Base-by-base conservation (phyloP, 768 basidiomycete species). In the Suillus decipiens region DNA sequence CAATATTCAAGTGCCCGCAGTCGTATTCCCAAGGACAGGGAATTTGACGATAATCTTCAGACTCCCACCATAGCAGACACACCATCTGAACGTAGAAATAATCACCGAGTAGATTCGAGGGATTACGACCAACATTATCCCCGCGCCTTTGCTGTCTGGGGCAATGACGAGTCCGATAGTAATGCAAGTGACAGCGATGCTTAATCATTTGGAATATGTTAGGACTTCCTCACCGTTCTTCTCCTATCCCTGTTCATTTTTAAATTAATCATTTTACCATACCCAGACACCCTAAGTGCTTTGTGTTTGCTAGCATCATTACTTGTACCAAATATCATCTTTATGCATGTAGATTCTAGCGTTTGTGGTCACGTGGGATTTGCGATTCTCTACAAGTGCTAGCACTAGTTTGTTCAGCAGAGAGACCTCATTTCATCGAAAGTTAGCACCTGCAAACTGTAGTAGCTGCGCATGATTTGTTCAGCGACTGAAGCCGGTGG, bases 131-230 rank as follows among this genome's bases (percentile, higher is more conserved):
- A 69, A 41, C 71, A 74, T 33, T 71, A 72, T 36, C 81, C 73
- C 53, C 79, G 85, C 41, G 88, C 90, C 9, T 95, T 95, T 69
- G 93, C 93, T 22, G 90, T 92, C 12, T 92, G 87, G 86, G 93
- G 93, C 0, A 89, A 92, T 45, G 93, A 95, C 70, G 93, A 94
- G 75, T 93, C 90, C 61, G 93, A 95, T 68, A 92, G 90, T 71
- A 89, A 88, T 69, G 82, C 90, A 15, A 93, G 91, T 65, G 92
- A 93, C 69, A 87, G 82, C 59, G 88, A 89, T 63, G 70, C 70
- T 34, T 80, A 67, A 76, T 53, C 51, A 34, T 34, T 34, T 2
- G 9, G 31, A 53, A 53, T 53, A 33, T 39, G 24, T 39, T 9
- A 36, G 34, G 22, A 39, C 22, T 48, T 56, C 5, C 34, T 53